phyloP scores from a whole-genome alignment of 768 basidiomycete species.

The Serendipita sp. region DNA sequence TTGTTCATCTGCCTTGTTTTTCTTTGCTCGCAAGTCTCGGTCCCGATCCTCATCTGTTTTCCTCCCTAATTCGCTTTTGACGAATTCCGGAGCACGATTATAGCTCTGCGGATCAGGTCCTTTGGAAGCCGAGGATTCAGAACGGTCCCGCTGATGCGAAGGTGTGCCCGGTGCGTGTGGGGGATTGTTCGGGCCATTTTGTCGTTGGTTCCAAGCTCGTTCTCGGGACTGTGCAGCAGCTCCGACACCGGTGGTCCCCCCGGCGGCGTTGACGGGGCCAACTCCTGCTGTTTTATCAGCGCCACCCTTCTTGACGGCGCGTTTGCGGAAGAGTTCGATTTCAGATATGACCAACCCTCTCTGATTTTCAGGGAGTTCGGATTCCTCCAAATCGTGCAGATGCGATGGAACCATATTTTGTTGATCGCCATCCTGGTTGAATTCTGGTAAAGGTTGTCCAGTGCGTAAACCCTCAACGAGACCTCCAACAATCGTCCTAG shows the following conservation, averaged over 20 bases:
- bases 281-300: slow-evolving; percentile 39
- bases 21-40: slow-evolving; percentile 56
- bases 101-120: slow-evolving; percentile 2
- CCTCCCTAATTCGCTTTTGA: slow-evolving; percentile 14
- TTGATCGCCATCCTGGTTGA: slow-evolving; percentile 62
- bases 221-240: slow-evolving; percentile 32
- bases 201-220: slow-evolving; percentile 65
- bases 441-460: slow-evolving; percentile 55
- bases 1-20: slow-evolving; percentile 63
- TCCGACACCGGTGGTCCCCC: slow-evolving; percentile 42
- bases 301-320: slow-evolving; percentile 77
- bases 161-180: neutral
- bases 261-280: slow-evolving; percentile 11
- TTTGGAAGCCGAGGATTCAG: neutral
- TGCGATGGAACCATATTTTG: slow-evolving; percentile 90
- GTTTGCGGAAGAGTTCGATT: slow-evolving; percentile 90
- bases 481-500: slow-evolving; percentile 46
- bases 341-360: slow-evolving; percentile 89
- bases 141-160: neutral
- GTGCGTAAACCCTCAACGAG: slow-evolving; percentile 53
- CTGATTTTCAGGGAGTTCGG: slow-evolving; percentile 85
- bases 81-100: neutral
- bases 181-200: slow-evolving; percentile 12
- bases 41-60: slow-evolving; percentile 87
- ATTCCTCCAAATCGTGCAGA: slow-evolving; percentile 88